phyloP scores from a whole-genome alignment of 257 asterid genomes.

The Jaltomata sinuosa region DNA sequence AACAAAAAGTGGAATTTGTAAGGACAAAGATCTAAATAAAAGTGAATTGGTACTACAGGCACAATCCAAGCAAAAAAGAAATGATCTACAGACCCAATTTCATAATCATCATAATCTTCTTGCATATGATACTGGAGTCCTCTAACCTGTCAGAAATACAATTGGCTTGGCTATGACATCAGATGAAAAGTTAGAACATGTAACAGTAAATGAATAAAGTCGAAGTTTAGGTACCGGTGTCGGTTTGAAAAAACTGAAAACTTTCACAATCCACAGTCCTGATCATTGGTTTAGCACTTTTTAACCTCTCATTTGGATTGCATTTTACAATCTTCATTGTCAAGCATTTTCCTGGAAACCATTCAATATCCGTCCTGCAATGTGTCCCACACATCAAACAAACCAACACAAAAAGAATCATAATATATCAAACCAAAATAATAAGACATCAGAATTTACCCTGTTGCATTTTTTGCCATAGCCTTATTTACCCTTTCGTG shows the following conservation, averaged over 20 bases:
- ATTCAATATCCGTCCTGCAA: slow-evolving; percentile 66
- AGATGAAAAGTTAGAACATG: neutral
- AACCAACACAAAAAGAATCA: neutral
- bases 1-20: neutral
- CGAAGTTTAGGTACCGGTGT: slow-evolving; percentile 17
- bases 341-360: slow-evolving; percentile 68
- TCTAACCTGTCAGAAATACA: slow-evolving; percentile 45
- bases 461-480: slow-evolving; percentile 60
- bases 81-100: slow-evolving; percentile 54
- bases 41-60: neutral
- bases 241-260: slow-evolving; percentile 70
- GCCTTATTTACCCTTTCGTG: slow-evolving; percentile 68
- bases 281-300: slow-evolving; percentile 44
- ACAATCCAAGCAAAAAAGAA: neutral
- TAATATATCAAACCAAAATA: neutral
- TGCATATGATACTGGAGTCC: slow-evolving; percentile 61
- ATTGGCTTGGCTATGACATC: neutral
- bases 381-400: neutral
- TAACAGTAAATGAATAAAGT: neutral
- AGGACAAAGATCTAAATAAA: neutral
- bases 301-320: slow-evolving; percentile 46
- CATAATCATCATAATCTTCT: slow-evolving; percentile 81
- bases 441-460: too few relatives aligned
- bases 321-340: slow-evolving; percentile 34
- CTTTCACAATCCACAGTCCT: slow-evolving; percentile 68